These are phyloP conservation scores for Aspergillus hancockii DNA, from an alignment of 495 filamentous ascomycete species.

Conservation along the genomic window DNA sequence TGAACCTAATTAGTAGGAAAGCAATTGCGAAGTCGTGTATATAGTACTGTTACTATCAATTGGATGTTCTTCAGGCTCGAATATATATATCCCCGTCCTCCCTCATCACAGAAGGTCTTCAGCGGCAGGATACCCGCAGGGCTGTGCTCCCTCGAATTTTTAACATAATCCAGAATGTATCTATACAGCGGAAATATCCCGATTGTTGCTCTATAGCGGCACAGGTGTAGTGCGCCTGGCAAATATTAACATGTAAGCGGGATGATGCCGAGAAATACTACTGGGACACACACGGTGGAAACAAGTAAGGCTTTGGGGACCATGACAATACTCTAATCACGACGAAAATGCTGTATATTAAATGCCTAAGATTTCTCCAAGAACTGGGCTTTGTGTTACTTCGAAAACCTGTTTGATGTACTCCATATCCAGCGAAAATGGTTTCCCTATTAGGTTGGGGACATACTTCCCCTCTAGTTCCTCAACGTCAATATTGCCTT, in stretches of 20 bases:
- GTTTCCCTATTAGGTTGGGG: constrained; percentile 38
- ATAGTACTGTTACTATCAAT: too few relatives aligned
- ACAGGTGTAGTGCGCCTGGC: too few relatives aligned
- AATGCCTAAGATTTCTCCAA: constrained; percentile 17
- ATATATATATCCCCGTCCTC: too few relatives aligned
- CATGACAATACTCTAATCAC: not conserved
- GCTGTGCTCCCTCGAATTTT: too few relatives aligned
- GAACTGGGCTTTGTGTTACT: constrained; percentile 53
- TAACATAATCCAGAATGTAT: not conserved
- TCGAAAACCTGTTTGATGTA: constrained; percentile 90
- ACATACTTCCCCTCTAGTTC: constrained; percentile 28
- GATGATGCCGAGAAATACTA: not conserved
- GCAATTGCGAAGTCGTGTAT: too few relatives aligned
- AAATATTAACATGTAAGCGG: too few relatives aligned
- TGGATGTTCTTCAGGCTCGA: not conserved
- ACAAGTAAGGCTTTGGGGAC: not conserved
- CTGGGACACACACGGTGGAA: not conserved
- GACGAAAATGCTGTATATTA: not conserved
- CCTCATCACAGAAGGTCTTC: too few relatives aligned
- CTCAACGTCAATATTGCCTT: constrained; percentile 25
- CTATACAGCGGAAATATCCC: not conserved
- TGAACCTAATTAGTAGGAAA: too few relatives aligned
- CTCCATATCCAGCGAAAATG: constrained; percentile 71
- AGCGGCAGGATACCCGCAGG: too few relatives aligned
- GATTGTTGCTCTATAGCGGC: too few relatives aligned